A percentile compares a stretch with the other conserved stretches of the same genome.
These are phyloP conservation scores for Exobasidium cylindrosporum DNA, from an alignment of 1,284 basidiomycete species.

Conservation along the genomic window DNA sequence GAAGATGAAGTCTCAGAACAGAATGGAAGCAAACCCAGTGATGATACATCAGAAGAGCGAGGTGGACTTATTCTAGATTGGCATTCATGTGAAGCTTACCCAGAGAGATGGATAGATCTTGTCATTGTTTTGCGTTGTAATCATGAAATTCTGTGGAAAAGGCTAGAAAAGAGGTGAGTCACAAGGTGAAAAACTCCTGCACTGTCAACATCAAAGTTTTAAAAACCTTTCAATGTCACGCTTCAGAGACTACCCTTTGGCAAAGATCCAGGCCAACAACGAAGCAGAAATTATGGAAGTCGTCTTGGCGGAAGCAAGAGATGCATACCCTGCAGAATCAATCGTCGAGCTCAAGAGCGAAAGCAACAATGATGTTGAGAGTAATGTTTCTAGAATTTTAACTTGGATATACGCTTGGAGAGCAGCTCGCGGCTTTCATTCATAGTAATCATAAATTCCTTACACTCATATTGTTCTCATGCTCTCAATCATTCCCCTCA, in stretches of 20 bases:
- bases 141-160: conserved; percentile 83
- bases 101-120: conserved; percentile 95
- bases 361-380: conserved; percentile 74
- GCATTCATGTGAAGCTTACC: conserved; percentile 93
- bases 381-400: conserved; percentile 78
- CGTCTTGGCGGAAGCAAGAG: conserved; percentile 80
- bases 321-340: conserved; percentile 78
- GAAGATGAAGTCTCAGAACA: conserved; percentile 15
- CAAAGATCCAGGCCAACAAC: conserved; percentile 98
- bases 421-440: conserved; percentile 58
- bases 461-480: no score
- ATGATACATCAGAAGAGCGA: conserved; percentile 22
- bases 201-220: no score
- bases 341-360: conserved; percentile 83
- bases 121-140: conserved; percentile 89
- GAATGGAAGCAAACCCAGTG: background rate
- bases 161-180: conserved; percentile 82
- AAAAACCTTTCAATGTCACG: background rate
- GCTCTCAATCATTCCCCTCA: background rate
- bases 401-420: conserved; percentile 81
- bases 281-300: conserved; percentile 97
- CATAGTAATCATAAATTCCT: background rate
- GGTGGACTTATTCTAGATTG: conserved; percentile 86
- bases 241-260: conserved; percentile 74
- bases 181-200: no score